These are phyloP conservation scores for Turnera subulata DNA, from an alignment of 345 rosid genomes.

Conservation along the genomic window DNA sequence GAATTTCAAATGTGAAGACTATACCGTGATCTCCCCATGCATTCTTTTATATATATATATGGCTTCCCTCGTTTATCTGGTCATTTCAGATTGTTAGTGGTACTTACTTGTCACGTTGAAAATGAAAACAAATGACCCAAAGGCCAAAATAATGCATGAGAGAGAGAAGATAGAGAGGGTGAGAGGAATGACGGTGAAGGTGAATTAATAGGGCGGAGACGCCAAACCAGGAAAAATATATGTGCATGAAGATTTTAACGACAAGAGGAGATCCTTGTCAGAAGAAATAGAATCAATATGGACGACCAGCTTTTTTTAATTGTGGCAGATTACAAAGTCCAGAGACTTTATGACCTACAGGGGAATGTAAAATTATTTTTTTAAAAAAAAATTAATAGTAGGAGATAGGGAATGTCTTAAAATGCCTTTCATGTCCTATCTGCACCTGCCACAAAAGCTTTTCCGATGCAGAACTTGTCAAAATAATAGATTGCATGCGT, in stretches of 20 bases:
- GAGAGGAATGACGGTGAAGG: neutral
- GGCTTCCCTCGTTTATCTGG: no score
- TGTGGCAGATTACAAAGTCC: neutral
- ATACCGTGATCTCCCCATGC: no score
- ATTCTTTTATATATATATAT: no score
- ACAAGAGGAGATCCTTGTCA: slow-evolving; percentile 9
- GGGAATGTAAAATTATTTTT: neutral
- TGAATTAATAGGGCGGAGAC: neutral
- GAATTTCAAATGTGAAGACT: no score
- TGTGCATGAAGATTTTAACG: slow-evolving; percentile 5
- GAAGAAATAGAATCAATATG: neutral
- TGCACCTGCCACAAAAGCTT: neutral
- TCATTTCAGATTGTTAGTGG: no score
- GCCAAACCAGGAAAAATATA: slow-evolving; percentile 5
- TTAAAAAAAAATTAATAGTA: neutral
- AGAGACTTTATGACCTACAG: neutral
- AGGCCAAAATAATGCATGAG: no score
- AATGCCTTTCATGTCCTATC: slow-evolving; percentile 7
- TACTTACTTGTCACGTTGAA: no score
- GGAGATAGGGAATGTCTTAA: slow-evolving; percentile 11
- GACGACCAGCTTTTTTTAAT: neutral
- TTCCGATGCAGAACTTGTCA: slow-evolving; percentile 1
- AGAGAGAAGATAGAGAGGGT: neutral
- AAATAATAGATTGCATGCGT: no score
- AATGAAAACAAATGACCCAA: no score